These are phyloP conservation scores for Candida anglica DNA, from an alignment of 805 yeast species.

Conservation along the genomic window DNA sequence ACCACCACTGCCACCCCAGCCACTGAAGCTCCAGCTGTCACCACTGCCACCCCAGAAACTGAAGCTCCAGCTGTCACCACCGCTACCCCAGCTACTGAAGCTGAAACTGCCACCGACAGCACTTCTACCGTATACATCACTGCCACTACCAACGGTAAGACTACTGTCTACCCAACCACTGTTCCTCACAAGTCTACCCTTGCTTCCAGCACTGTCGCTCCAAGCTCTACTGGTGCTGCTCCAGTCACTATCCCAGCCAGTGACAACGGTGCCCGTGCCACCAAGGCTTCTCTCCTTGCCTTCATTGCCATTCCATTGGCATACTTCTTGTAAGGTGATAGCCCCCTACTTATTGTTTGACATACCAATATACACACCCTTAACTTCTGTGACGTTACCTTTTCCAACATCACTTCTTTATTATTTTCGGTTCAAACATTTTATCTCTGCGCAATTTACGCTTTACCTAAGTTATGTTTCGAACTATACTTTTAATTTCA, in stretches of 20 bases:
- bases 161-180: slow-evolving; percentile 5
- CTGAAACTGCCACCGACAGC: slow-evolving; percentile 8
- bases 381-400: no score
- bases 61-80: slow-evolving; percentile 9
- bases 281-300: slow-evolving; percentile 23
- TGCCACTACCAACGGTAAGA: not conserved
- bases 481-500: no score
- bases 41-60: slow-evolving; percentile 7
- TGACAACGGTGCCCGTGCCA: slow-evolving; percentile 16
- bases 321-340: slow-evolving; percentile 33
- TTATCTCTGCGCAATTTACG: no score
- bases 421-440: no score
- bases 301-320: slow-evolving; percentile 30
- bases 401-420: no score
- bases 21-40: slow-evolving; percentile 12
- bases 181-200: slow-evolving; percentile 5
- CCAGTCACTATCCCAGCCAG: slow-evolving; percentile 11
- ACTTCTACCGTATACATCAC: not conserved
- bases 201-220: slow-evolving; percentile 7
- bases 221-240: slow-evolving; percentile 8
- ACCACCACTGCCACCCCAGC: slow-evolving; percentile 15
- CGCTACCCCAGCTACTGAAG: slow-evolving; percentile 10
- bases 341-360: not conserved
- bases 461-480: no score
- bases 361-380: no score